phyloP scores from a whole-genome alignment of 768 basidiomycete genomes.

The Mycena indigotica region DNA sequence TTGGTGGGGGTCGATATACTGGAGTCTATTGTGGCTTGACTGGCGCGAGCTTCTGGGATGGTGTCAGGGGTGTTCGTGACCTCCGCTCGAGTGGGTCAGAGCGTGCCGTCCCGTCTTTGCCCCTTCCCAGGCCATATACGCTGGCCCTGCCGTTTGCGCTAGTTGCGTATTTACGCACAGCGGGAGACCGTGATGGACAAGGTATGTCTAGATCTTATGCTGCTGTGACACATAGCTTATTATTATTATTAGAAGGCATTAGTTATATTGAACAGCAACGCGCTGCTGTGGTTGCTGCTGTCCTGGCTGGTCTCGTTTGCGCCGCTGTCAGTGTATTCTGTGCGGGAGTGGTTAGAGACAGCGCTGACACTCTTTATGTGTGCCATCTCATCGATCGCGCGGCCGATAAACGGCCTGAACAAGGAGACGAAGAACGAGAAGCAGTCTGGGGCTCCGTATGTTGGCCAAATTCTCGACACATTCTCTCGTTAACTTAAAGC shows the following conservation, averaged over 20 bases:
- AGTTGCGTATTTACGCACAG: conserved; percentile 85
- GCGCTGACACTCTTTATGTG: conserved; percentile 22
- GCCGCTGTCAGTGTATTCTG: conserved; percentile 21
- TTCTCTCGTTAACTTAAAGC: background rate
- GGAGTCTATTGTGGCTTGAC: conserved; percentile 61
- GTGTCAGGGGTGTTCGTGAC: conserved; percentile 38
- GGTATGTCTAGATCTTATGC: conserved; percentile 9
- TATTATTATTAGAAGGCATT: conserved; percentile 8
- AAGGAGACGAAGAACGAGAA: conserved; percentile 11
- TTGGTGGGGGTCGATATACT: conserved; percentile 29
- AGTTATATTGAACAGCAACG: conserved; percentile 22
- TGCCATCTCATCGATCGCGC: conserved; percentile 20
- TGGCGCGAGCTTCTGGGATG: conserved; percentile 50
- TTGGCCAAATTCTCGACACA: background rate
- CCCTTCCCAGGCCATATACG: conserved; percentile 59
- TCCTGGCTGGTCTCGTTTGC: conserved; percentile 19
- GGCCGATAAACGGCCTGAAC: conserved; percentile 8
- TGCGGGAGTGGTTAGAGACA: conserved; percentile 20
- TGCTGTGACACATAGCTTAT: background rate
- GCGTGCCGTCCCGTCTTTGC: conserved; percentile 34
- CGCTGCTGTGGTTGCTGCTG: conserved; percentile 19
- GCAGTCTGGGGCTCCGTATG: conserved; percentile 20
- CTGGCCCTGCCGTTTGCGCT: conserved; percentile 83
- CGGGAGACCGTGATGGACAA: conserved; percentile 31
- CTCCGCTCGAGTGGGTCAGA: conserved; percentile 24